A percentile compares a stretch with the other conserved stretches of the same genome.
These are phyloP conservation scores for Ustilago sp. DNA, from an alignment of 1,284 basidiomycete species.

Conservation along the genomic window DNA sequence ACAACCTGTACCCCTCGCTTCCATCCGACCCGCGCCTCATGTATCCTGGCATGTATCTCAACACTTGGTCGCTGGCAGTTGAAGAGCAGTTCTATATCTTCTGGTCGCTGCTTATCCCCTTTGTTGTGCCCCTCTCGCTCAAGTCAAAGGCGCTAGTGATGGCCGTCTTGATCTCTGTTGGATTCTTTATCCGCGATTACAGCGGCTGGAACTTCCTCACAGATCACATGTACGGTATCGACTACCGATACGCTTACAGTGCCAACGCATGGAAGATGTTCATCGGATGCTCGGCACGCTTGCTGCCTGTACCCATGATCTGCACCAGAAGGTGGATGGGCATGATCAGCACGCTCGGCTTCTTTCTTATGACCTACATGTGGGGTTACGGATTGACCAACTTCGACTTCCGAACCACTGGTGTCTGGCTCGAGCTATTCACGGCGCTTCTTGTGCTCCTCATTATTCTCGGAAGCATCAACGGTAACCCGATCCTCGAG, in stretches of 20 bases:
- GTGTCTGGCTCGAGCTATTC: slow-evolving; percentile 35
- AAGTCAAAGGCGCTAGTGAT: slow-evolving; percentile 18
- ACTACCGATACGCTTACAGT: slow-evolving; percentile 37
- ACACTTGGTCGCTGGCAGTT: slow-evolving; percentile 49
- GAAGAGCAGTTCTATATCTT: slow-evolving; percentile 53
- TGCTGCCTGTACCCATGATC: slow-evolving; percentile 28
- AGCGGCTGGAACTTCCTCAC: slow-evolving; percentile 28
- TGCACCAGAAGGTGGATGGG: slow-evolving; percentile 21
- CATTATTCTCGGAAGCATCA: slow-evolving; percentile 28
- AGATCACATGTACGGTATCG: slow-evolving; percentile 30
- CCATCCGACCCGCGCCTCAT: slow-evolving; percentile 22
- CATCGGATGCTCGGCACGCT: slow-evolving; percentile 32
- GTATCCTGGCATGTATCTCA: slow-evolving; percentile 32
- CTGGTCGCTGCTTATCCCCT: slow-evolving; percentile 39
- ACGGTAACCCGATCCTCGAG: slow-evolving; percentile 45
- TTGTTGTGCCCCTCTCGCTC: slow-evolving; percentile 32
- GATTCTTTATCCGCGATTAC: slow-evolving; percentile 29
- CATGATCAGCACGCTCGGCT: slow-evolving; percentile 17
- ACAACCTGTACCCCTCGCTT: slow-evolving; percentile 30
- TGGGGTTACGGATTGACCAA: slow-evolving; percentile 22
- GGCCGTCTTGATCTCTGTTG: slow-evolving; percentile 14
- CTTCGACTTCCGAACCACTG: slow-evolving; percentile 33
- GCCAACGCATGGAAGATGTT: slow-evolving; percentile 45
- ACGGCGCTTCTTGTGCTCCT: slow-evolving; percentile 19
- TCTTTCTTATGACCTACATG: slow-evolving; percentile 27